Evolutionary conservation across 192 early-diverging fungal genomes (phyloP).

Genomic region (Allomyces arbusculus): DNA sequence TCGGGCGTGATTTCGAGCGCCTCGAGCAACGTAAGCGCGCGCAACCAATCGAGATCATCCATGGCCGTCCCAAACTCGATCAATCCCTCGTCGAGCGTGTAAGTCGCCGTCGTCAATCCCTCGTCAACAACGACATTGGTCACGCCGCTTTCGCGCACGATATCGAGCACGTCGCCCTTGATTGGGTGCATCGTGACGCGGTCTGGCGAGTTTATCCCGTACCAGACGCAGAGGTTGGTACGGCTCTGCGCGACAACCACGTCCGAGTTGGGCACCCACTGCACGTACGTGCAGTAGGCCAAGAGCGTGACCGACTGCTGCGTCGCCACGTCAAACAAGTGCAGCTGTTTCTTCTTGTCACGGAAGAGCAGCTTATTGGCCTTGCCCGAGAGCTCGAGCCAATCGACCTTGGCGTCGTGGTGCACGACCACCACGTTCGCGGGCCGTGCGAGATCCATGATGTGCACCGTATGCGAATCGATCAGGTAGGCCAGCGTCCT

Average conservation of each 20-base stretch:
- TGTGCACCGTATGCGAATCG: constrained; percentile 35
- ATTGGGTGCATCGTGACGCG: constrained; percentile 44
- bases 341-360: constrained; percentile 33
- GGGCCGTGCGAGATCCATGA: constrained; percentile 20
- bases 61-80: constrained; percentile 45
- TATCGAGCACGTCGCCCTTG: constrained; percentile 44
- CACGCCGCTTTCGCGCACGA: constrained; percentile 32
- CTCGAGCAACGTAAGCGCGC: constrained; percentile 38
- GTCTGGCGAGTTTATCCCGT: constrained; percentile 38
- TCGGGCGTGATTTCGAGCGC: constrained; percentile 36
- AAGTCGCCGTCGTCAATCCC: constrained; percentile 42
- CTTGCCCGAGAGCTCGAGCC: constrained; percentile 45
- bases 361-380: constrained; percentile 39
- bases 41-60: constrained; percentile 31
- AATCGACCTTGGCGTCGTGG: constrained; percentile 36
- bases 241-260: constrained; percentile 40
- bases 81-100: constrained; percentile 42
- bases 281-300: constrained; percentile 39
- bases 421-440: constrained; percentile 20
- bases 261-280: constrained; percentile 43
- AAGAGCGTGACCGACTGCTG: constrained; percentile 28
- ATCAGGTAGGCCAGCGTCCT: constrained; percentile 39
- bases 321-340: constrained; percentile 28
- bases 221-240: constrained; percentile 43
- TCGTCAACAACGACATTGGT: constrained; percentile 47